Evolutionary conservation across 352 stramenopile genomes (phyloP).

Genomic region (Aphanomyces stellatus): DNA sequence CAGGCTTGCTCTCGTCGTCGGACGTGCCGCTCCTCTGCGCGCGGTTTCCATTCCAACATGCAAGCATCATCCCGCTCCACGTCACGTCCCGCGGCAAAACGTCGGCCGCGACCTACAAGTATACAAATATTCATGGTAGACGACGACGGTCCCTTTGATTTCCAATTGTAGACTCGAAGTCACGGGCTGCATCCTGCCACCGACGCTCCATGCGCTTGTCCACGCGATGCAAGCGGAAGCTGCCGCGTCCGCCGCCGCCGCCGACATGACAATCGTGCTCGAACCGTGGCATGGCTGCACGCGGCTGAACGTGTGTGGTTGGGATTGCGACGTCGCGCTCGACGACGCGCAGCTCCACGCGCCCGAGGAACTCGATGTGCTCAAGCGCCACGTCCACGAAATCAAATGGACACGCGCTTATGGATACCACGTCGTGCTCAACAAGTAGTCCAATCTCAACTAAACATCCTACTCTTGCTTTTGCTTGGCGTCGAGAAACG

Average conservation of each 20-base stretch:
- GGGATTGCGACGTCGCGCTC: not conserved
- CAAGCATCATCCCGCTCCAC: not conserved
- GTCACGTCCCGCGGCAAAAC: not conserved
- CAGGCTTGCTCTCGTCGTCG: not conserved
- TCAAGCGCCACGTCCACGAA: not conserved
- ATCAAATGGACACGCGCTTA: not conserved
- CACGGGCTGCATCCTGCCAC: not conserved
- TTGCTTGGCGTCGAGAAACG: slow-evolving; percentile 45
- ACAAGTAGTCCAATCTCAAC: not conserved
- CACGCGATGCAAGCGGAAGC: not conserved
- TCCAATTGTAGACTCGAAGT: not conserved
- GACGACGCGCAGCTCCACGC: not conserved
- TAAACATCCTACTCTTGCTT: slow-evolving; percentile 48
- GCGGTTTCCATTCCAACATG: slow-evolving; percentile 8
- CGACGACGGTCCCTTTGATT: not conserved
- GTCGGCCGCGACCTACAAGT: slow-evolving; percentile 1
- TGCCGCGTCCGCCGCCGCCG: too few species aligned
- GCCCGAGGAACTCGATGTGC: not conserved
- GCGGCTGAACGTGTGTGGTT: slow-evolving; percentile 11
- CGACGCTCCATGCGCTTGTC: not conserved
- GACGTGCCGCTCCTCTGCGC: not conserved
- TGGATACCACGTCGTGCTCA: not conserved
- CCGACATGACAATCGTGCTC: not conserved
- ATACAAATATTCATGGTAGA: not conserved
- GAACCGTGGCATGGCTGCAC: not conserved